Evolutionary conservation across 192 early-diverging fungal genomes (phyloP).

Genomic region (Mycoemilia scoparia): DNA sequence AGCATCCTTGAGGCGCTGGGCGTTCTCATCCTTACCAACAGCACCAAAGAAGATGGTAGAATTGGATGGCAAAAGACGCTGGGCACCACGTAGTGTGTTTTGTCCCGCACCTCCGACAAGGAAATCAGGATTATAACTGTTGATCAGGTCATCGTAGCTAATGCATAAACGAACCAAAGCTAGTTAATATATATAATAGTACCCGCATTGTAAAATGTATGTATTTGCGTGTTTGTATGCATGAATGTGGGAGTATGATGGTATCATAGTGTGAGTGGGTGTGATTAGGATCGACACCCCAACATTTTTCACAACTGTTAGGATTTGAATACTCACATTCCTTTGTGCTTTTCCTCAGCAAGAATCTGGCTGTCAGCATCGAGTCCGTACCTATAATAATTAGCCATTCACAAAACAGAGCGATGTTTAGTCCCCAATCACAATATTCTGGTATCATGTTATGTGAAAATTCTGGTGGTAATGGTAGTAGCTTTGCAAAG

Average conservation of each 20-base stretch:
- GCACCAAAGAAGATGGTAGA: conserved; percentile 86
- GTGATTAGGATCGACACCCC: too few relatives aligned
- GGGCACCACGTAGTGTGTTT: conserved; percentile 82
- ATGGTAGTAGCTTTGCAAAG: background rate
- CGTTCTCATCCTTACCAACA: conserved; percentile 74
- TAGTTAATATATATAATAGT: background rate
- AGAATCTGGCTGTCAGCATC: conserved; percentile 93
- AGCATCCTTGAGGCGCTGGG: conserved; percentile 48
- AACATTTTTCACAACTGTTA: too few relatives aligned
- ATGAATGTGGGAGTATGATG: too few relatives aligned
- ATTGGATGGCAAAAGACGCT: conserved; percentile 74
- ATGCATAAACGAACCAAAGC: too few relatives aligned
- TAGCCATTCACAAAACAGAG: too few relatives aligned
- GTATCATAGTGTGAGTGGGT: too few relatives aligned
- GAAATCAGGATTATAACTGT: conserved; percentile 53
- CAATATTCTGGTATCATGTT: too few relatives aligned
- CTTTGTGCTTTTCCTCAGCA: conserved; percentile 76
- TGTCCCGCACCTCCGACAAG: conserved; percentile 94
- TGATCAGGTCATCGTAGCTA: conserved; percentile 70
- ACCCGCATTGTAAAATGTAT: background rate
- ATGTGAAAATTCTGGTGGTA: conserved; percentile 2
- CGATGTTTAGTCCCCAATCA: too few relatives aligned
- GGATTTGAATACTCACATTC: too few relatives aligned
- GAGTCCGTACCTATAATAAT: too few relatives aligned
- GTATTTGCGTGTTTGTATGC: conserved; percentile 1